phyloP scores from a whole-genome alignment of 257 asterid genomes.

The Solanum stenotomum region DNA sequence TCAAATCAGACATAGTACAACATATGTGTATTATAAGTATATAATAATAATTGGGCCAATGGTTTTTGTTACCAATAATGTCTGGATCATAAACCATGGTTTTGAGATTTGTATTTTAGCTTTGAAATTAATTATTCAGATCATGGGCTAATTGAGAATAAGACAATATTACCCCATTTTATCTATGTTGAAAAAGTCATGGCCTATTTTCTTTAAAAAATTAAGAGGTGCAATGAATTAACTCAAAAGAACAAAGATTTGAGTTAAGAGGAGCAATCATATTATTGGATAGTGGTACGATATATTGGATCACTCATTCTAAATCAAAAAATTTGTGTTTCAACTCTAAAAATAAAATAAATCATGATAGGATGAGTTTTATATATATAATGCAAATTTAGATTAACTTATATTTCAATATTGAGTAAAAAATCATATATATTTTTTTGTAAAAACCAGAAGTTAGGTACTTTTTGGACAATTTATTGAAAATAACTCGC shows the following conservation, averaged over 20 bases:
- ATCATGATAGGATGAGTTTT: neutral
- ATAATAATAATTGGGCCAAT: neutral
- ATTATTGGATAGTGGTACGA: neutral
- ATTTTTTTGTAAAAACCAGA: rapidly evolving
- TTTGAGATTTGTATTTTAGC: neutral
- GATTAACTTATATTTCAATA: neutral
- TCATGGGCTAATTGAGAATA: neutral
- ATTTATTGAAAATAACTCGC: neutral
- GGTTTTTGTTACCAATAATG: neutral
- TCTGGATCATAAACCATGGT: neutral
- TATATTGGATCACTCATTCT: neutral
- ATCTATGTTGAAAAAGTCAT: neutral
- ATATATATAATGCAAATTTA: neutral
- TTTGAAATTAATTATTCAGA: neutral
- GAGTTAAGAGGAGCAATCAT: neutral
- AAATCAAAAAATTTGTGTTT: neutral
- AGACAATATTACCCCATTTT: neutral
- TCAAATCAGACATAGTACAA: neutral
- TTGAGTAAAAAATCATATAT: neutral
- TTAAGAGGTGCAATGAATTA: neutral
- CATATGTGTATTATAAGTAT: neutral
- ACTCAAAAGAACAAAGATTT: neutral
- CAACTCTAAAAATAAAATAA: neutral
- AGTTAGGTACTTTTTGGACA: neutral
- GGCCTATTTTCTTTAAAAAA: neutral